phyloP scores from a whole-genome alignment of 495 filamentous ascomycete species.

The Beverwykella pulmonaria region DNA sequence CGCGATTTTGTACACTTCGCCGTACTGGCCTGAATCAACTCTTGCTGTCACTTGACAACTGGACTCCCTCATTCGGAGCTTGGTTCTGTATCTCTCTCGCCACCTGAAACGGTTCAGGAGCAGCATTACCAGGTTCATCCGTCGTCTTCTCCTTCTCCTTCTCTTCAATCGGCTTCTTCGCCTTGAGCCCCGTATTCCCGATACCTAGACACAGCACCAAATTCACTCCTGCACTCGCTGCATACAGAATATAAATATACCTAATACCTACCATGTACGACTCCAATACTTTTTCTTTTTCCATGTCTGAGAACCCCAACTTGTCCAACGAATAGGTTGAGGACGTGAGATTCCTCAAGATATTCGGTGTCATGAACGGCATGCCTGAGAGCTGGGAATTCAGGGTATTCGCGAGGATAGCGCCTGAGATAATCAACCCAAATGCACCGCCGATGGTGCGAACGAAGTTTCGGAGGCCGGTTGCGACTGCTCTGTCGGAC shows the following conservation, averaged over 20 bases:
- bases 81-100: too few relatives aligned
- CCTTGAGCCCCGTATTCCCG: conserved; percentile 22
- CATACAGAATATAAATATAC: conserved; percentile 29
- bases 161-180: conserved; percentile 12
- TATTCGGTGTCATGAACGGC: conserved; percentile 34
- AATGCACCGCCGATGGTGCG: conserved; percentile 62
- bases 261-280: conserved; percentile 19
- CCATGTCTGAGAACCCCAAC: neutral
- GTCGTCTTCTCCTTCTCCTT: neutral
- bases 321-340: conserved; percentile 17
- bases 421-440: conserved; percentile 63
- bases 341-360: conserved; percentile 16
- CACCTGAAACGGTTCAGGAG: neutral
- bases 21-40: neutral
- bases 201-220: conserved; percentile 17
- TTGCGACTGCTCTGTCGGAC: conserved; percentile 62
- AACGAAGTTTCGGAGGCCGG: conserved; percentile 65
- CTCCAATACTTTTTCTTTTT: conserved; percentile 4
- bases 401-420: conserved; percentile 57
- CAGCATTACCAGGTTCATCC: neutral
- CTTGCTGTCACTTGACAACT: too few relatives aligned
- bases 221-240: conserved; percentile 18
- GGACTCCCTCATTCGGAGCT: too few relatives aligned
- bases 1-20: neutral
- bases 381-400: conserved; percentile 45